A percentile compares a stretch with the other conserved stretches of the same genome.
phyloP scores from a whole-genome alignment of 2,329 filamentous ascomycete species.

The Aureobasidium namibiae region DNA sequence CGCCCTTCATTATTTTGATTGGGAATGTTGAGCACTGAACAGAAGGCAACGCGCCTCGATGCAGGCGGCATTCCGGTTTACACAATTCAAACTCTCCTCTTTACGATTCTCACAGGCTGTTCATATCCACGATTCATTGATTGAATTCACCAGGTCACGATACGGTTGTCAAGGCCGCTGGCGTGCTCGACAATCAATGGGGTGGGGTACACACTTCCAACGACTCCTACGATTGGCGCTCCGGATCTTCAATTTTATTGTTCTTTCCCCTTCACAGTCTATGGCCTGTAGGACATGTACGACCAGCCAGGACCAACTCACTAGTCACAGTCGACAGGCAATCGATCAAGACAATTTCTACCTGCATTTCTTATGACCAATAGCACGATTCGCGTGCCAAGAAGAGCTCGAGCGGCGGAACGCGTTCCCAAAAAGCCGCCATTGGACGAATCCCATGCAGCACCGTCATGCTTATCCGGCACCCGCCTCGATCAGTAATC shows the following conservation, averaged over 20 bases:
- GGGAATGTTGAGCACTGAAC: neutral
- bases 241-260: neutral
- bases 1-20: no score
- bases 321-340: neutral
- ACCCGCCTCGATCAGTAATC: no score
- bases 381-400: neutral
- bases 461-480: no score
- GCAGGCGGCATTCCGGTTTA: neutral
- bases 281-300: no score
- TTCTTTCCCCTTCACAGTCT: neutral
- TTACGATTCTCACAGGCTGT: slow-evolving; percentile 16
- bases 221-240: neutral
- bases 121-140: neutral
- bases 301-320: neutral
- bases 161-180: neutral
- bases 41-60: neutral
- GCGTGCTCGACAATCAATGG: neutral
- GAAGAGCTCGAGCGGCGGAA: neutral
- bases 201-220: neutral
- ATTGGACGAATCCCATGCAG: neutral
- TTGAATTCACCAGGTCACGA: neutral
- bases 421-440: neutral
- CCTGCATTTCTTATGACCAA: neutral
- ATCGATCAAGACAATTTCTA: neutral
- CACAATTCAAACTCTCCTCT: neutral